Evolutionary conservation across 1,284 basidiomycete species (phyloP).

Genomic region (Malassezia sp.): DNA sequence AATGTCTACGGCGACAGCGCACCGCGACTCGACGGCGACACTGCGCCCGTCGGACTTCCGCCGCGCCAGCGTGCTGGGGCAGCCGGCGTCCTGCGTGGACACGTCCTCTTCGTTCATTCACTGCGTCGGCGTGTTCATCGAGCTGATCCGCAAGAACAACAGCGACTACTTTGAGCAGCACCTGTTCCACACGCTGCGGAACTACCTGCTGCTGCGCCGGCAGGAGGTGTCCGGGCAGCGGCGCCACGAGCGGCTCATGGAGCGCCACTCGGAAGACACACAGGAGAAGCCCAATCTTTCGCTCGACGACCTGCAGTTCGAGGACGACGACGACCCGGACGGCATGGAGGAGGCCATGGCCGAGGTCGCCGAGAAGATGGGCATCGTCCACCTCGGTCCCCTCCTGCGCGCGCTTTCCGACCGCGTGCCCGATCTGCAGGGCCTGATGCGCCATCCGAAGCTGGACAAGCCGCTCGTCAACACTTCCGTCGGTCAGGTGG

Average conservation of each 20-base stretch:
- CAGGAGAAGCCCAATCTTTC: constrained; percentile 19
- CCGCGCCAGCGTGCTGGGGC: constrained; percentile 28
- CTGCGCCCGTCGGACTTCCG: constrained; percentile 28
- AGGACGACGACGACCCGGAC: constrained; percentile 41
- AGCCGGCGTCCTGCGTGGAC: constrained; percentile 52
- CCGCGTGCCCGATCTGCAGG: constrained; percentile 61
- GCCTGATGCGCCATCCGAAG: constrained; percentile 61
- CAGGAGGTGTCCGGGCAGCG: constrained; percentile 52
- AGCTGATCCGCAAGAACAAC: constrained; percentile 96
- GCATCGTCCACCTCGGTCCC: constrained; percentile 82
- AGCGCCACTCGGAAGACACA: background rate
- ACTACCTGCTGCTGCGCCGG: constrained; percentile 74
- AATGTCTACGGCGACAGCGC: constrained; percentile 9
- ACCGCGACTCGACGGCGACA: constrained; percentile 37
- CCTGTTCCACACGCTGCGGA: constrained; percentile 86
- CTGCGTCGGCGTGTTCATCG: constrained; percentile 80
- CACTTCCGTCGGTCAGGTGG: constrained; percentile 48
- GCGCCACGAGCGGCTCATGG: constrained; percentile 10
- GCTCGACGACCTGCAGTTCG: constrained; percentile 11
- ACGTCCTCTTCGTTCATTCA: constrained; percentile 78
- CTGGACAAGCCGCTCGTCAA: constrained; percentile 55
- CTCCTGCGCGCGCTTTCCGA: constrained; percentile 68
- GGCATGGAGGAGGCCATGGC: constrained; percentile 66
- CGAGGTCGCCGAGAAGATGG: constrained; percentile 78
- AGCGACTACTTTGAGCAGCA: constrained; percentile 98